These are phyloP conservation scores for Fusarium coffeatum DNA, from an alignment of 2,329 filamentous ascomycete species.

Conservation along the genomic window DNA sequence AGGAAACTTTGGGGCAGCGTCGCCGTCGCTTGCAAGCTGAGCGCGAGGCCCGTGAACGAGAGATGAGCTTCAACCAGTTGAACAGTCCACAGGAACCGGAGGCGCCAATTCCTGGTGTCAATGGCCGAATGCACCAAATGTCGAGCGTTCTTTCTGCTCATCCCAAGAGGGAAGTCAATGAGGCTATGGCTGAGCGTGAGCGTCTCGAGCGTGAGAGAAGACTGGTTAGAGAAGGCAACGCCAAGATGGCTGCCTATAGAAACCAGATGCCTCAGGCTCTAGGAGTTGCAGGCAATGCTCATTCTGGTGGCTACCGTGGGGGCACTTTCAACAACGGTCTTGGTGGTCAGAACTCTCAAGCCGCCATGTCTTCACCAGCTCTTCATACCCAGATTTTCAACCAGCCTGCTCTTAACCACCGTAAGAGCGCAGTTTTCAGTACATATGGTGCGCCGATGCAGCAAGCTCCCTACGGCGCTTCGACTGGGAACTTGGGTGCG, in stretches of 20 bases:
- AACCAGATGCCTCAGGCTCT: conserved; percentile 62
- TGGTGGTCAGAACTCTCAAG: conserved; percentile 53
- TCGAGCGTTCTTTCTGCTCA: conserved; percentile 67
- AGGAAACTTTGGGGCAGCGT: conserved; percentile 84
- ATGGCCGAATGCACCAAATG: conserved; percentile 60
- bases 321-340: conserved; percentile 67
- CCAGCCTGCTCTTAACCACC: conserved; percentile 39
- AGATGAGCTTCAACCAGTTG: conserved; percentile 57
- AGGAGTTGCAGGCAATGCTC: conserved; percentile 46
- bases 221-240: conserved; percentile 57
- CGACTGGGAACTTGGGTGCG: conserved; percentile 37
- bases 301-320: conserved; percentile 61
- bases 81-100: conserved; percentile 22
- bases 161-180: conserved; percentile 55
- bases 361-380: conserved; percentile 45
- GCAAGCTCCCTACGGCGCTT: conserved; percentile 42
- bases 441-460: conserved; percentile 47
- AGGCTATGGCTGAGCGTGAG: conserved; percentile 56
- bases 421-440: conserved; percentile 50
- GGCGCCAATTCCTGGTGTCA: conserved; percentile 30
- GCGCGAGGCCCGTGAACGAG: conserved; percentile 70
- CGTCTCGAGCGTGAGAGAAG: conserved; percentile 57
- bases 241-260: conserved; percentile 61
- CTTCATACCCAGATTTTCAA: conserved; percentile 45
- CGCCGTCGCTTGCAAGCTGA: conserved; percentile 78